Conservation (phyloP, 352 stramenopile species). For the Globisporangium barbulae region DNA sequence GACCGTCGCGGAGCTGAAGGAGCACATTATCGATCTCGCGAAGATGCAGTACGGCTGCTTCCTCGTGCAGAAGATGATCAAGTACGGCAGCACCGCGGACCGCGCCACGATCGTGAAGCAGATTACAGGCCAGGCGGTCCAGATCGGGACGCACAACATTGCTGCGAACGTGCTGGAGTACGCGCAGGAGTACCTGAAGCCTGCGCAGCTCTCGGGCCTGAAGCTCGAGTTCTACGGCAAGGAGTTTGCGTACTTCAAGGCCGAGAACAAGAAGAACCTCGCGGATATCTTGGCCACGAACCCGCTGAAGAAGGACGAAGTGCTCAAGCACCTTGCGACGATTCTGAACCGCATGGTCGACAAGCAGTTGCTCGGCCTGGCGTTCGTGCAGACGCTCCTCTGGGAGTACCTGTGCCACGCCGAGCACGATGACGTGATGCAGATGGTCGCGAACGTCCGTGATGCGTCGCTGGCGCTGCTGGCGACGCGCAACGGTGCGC, state of each 20-base stretch:
- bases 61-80: constrained; percentile 96
- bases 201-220: constrained; percentile 79
- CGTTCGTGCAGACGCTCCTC: constrained; percentile 87
- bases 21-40: constrained; percentile 90
- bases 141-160: constrained; percentile 94
- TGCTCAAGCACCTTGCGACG: constrained; percentile 62
- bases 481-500: constrained; percentile 84
- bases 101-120: constrained; percentile 85
- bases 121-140: constrained; percentile 91
- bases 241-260: constrained; percentile 86
- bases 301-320: constrained; percentile 65
- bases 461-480: constrained; percentile 84
- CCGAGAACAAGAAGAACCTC: constrained; percentile 82
- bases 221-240: constrained; percentile 90
- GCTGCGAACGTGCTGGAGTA: constrained; percentile 92
- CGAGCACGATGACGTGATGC: constrained; percentile 72
- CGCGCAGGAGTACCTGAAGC: constrained; percentile 82
- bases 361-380: constrained; percentile 86
- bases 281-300: constrained; percentile 65
- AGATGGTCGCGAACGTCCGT: constrained; percentile 83
- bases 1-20: constrained; percentile 90
- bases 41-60: constrained; percentile 98
- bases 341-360: constrained; percentile 86
- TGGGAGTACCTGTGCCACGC: constrained; percentile 90
- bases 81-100: constrained; percentile 88